Base-by-base conservation (phyloP, 1,139 yeast genomes). In the Taphrina wiesneri region DNA sequence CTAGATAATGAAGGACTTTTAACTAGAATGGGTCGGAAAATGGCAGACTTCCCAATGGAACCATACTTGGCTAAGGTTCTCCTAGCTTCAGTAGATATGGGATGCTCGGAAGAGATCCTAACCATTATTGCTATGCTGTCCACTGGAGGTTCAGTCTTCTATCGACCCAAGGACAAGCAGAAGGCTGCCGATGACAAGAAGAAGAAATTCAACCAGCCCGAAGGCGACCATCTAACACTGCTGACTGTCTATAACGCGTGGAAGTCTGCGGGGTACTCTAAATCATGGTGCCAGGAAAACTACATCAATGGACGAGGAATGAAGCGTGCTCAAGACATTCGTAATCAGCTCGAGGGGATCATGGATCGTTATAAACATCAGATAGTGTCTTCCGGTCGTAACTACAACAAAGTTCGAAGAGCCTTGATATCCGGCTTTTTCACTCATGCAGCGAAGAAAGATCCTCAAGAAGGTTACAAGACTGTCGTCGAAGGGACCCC, bases 11-110 rank as follows among this genome's bases (percentile, higher is more conserved):
- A 85, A 23, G 97, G 98, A 0, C 75, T 80, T 51, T 77, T 95
- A 67, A 93, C 98, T 0, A 74, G 78, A 2, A 77, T 88, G 34
- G 99, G 99, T 0, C 79, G 85, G 61, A 82, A 84, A 70, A 88
- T 95, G 96, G 90, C 97, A 0, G 89, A 88, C 67, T 91, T 92
- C 74, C 99, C 99, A 0, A 90, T 93, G 91, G 97, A 90, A 68
- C 99, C 99, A 0, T 84, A 90, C 4, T 78, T 95, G 69, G 88
- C 98, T 1, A 90, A 90, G 72, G 87, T 96, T 0, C 77, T 95
- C 62, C 82, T 93, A 61, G 82, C 85, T 26, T 88, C 97, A 0
- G 86, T 86, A 5, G 88, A 87, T 26, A 83, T 83, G 70, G 83
- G 82, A 19, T 93, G 99, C 71, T 82, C 95, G 0, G 92, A 88